A percentile compares a stretch with the other conserved stretches of the same genome.
Conservation (phyloP, 495 filamentous ascomycete genomes). For the Echria macrotheca region DNA sequence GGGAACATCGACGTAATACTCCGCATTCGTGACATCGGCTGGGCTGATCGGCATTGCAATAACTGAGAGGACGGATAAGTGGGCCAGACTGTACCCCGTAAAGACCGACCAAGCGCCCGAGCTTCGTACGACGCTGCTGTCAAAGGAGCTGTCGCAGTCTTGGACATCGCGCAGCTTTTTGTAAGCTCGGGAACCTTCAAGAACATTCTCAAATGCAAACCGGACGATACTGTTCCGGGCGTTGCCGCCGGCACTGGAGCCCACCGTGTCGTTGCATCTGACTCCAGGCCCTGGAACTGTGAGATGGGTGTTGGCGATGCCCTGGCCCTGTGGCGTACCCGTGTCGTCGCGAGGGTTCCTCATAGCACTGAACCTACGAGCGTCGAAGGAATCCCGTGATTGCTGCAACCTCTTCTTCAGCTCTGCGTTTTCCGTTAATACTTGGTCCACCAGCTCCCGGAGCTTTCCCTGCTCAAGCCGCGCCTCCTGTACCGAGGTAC, state of each 20-base stretch:
- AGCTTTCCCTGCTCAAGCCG: not conserved
- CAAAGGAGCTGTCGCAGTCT: conserved; percentile 4
- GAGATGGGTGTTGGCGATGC: too few relatives aligned
- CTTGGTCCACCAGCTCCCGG: not conserved
- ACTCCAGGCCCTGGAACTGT: too few relatives aligned
- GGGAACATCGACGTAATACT: too few relatives aligned
- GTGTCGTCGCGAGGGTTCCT: not conserved
- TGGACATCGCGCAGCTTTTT: not conserved
- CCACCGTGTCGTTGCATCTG: too few relatives aligned
- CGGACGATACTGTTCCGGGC: not conserved
- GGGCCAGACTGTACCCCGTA: conserved; percentile 7
- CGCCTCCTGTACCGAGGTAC: too few relatives aligned
- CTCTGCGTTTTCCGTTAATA: conserved; percentile 4
- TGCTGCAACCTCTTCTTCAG: conserved; percentile 1
- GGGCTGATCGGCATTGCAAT: conserved; percentile 2
- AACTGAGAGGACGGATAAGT: conserved; percentile 9
- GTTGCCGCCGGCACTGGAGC: too few relatives aligned
- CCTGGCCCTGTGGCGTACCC: not conserved
- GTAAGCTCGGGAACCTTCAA: not conserved
- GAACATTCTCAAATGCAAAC: conserved; percentile 6
- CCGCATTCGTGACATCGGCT: not conserved
- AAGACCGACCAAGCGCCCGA: too few relatives aligned
- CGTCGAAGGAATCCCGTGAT: conserved; percentile 6
- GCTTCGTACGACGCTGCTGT: not conserved
- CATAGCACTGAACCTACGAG: not conserved